Evolutionary conservation across 208 protist genomes (phyloP).

Genomic region (Tritrichomonas musculus): DNA sequence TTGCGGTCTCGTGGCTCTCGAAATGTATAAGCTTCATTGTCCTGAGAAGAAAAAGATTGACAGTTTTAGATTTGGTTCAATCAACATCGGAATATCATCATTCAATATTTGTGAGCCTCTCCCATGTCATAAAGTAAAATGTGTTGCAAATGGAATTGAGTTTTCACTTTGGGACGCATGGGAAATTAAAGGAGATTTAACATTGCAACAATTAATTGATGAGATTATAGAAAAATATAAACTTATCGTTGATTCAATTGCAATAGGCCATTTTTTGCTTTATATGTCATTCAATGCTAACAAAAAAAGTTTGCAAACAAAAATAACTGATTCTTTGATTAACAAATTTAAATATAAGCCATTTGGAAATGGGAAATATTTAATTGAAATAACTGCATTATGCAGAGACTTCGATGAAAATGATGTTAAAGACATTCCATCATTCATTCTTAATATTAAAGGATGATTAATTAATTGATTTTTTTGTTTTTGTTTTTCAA

Average conservation of each 20-base stretch:
- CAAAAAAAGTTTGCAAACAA: neutral
- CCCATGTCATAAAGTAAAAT: neutral
- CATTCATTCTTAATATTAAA: too few relatives aligned
- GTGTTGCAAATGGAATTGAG: neutral
- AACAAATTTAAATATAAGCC: neutral
- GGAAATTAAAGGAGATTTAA: neutral
- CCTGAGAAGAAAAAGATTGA: neutral
- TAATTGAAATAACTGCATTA: neutral
- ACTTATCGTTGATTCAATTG: neutral
- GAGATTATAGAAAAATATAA: neutral
- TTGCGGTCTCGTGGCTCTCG: conserved; percentile 87
- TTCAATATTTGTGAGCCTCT: neutral
- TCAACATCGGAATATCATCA: neutral
- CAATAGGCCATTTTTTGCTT: neutral
- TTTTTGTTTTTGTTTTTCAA: too few relatives aligned
- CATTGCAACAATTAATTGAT: neutral
- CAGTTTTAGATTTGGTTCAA: neutral
- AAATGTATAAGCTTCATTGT: conserved; percentile 83
- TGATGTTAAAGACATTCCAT: neutral
- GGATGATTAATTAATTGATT: too few relatives aligned
- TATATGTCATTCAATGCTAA: neutral
- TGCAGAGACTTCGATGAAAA: neutral
- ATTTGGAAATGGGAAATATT: neutral
- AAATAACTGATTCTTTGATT: neutral
- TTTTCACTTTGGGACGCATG: neutral